Conservation (phyloP, 345 rosid species). For the Toxicodendron radicans region DNA sequence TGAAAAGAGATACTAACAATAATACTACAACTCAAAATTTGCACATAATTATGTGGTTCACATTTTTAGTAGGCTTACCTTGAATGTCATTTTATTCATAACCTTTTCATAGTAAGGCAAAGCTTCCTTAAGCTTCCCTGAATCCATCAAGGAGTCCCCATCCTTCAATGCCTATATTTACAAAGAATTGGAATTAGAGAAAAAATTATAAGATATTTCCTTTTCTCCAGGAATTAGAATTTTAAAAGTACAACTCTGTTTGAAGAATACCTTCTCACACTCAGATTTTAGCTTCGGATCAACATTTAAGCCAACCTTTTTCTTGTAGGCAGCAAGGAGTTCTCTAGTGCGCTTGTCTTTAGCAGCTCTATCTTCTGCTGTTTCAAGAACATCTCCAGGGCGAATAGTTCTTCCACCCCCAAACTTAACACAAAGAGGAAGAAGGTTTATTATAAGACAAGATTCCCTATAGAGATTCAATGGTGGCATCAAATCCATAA, state of each 20-base stretch:
- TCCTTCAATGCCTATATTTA: constrained; percentile 58
- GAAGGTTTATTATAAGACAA: constrained; percentile 4
- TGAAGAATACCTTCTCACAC: constrained; percentile 67
- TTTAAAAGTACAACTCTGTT: constrained; percentile 13
- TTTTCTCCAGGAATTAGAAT: not conserved
- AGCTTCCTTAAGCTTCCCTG: constrained; percentile 78
- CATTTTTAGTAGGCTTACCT: constrained; percentile 48
- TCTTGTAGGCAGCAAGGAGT: constrained; percentile 69
- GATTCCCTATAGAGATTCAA: not conserved
- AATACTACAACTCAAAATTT: not conserved
- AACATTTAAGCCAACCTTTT: constrained; percentile 54
- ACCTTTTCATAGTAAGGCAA: constrained; percentile 60
- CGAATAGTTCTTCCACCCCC: constrained; percentile 84
- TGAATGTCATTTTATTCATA: constrained; percentile 65
- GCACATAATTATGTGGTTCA: not conserved
- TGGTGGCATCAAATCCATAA: constrained; percentile 8
- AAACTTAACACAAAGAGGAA: constrained; percentile 42
- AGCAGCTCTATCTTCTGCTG: constrained; percentile 69
- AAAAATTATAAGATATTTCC: not conserved
- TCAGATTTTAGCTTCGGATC: constrained; percentile 75
- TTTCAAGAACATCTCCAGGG: constrained; percentile 80
- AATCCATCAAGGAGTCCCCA: constrained; percentile 78
- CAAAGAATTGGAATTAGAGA: constrained; percentile 17
- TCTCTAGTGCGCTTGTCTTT: constrained; percentile 64
- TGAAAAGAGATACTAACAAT: not conserved